Conservation (phyloP, 441 rosid species). For the Daphne laureola region DNA sequence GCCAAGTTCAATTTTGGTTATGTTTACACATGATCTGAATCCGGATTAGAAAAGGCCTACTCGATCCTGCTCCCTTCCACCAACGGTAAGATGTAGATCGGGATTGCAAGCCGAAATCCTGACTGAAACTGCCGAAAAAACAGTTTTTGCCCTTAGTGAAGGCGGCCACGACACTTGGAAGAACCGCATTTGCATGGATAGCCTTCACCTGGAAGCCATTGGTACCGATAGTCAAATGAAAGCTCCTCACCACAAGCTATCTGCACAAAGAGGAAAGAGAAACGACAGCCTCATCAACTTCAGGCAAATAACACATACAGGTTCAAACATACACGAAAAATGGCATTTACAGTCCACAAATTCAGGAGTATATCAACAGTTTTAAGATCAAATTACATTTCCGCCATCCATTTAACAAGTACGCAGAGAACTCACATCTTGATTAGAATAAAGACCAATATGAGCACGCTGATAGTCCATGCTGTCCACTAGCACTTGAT, state of each 20-base stretch:
- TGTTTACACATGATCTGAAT: no score
- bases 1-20: no score
- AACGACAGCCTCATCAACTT: constrained; percentile 8
- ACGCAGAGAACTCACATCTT: constrained; percentile 54
- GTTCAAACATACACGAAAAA: no score
- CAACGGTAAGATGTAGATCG: no score
- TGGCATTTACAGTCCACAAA: not conserved
- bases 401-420: not conserved
- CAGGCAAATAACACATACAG: not conserved
- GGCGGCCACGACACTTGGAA: constrained; percentile 58
- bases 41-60: no score
- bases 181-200: constrained; percentile 63
- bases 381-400: no score
- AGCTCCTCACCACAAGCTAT: constrained; percentile 86
- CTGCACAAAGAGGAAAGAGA: constrained; percentile 38
- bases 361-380: constrained; percentile 2
- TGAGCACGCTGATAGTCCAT: constrained; percentile 76
- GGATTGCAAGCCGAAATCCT: not conserved
- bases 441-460: constrained; percentile 87
- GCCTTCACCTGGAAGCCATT: constrained; percentile 46
- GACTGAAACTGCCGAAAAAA: not conserved
- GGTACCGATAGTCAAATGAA: constrained; percentile 53
- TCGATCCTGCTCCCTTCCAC: no score
- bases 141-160: constrained; percentile 27
- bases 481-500: constrained; percentile 86